Conservation (phyloP, 1,284 basidiomycete species). For the Rhodotorula sp. region DNA sequence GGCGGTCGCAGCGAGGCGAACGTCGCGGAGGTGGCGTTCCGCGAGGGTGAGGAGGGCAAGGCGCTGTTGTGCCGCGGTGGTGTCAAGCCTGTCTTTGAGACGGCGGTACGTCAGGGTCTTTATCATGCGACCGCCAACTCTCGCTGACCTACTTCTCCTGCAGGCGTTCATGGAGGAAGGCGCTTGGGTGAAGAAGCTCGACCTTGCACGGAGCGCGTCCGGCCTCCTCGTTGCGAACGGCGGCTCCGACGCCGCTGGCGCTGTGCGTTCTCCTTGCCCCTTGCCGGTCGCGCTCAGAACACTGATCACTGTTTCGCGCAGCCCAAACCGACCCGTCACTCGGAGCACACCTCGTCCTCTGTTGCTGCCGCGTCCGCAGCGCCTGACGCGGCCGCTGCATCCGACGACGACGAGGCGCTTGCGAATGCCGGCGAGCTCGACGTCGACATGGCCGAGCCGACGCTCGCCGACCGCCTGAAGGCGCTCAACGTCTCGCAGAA, state of each 20-base stretch:
- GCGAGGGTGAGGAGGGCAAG: slow-evolving; percentile 14
- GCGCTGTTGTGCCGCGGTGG: slow-evolving; percentile 28
- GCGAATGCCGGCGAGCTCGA: slow-evolving; percentile 59
- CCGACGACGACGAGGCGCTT: slow-evolving; percentile 45
- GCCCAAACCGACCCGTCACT: slow-evolving; percentile 37
- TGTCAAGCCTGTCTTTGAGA: slow-evolving; percentile 41
- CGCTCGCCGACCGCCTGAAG: slow-evolving; percentile 80
- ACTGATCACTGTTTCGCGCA: not conserved
- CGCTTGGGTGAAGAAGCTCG: slow-evolving; percentile 24
- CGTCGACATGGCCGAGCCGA: slow-evolving; percentile 81
- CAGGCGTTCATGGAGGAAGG: slow-evolving; percentile 35
- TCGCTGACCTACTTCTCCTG: not conserved
- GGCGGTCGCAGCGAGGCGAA: slow-evolving; percentile 23
- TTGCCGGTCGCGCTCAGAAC: fast-evolving
- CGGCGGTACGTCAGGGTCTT: too few relatives aligned
- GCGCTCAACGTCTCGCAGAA: slow-evolving; percentile 61
- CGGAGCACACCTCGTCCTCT: slow-evolving; percentile 23
- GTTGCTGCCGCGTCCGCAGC: slow-evolving; percentile 21
- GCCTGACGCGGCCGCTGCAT: slow-evolving; percentile 24
- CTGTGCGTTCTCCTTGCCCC: slow-evolving; percentile 63
- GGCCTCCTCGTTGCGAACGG: slow-evolving; percentile 28
- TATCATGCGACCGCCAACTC: too few relatives aligned
- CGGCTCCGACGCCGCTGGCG: slow-evolving; percentile 16
- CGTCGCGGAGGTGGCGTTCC: slow-evolving; percentile 24
- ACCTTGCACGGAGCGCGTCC: slow-evolving; percentile 23